These are phyloP conservation scores for Buxus sempervirens DNA, from an alignment of 164 flowering plant species.

Conservation along the genomic window DNA sequence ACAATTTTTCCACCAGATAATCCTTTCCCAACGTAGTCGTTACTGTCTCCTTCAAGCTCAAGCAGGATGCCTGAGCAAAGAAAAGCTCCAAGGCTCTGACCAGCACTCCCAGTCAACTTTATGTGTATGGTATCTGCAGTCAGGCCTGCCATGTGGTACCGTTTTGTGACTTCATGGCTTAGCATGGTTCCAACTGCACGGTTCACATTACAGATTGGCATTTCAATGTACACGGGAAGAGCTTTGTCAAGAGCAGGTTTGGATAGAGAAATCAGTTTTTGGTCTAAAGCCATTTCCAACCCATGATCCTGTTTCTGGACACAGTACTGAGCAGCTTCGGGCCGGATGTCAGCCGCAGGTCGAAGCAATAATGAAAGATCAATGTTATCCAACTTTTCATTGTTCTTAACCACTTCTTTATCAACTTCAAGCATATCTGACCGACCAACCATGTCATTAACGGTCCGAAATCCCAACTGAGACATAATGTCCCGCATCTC, in stretches of 20 bases:
- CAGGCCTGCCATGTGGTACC: slow-evolving; percentile 73
- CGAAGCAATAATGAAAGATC: slow-evolving; percentile 78
- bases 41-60: slow-evolving; percentile 99
- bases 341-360: slow-evolving; percentile 88
- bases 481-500: slow-evolving; percentile 97
- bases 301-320: slow-evolving; percentile 96
- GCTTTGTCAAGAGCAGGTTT: slow-evolving; percentile 69
- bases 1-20: slow-evolving; percentile 95
- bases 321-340: slow-evolving; percentile 92
- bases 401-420: slow-evolving; percentile 57
- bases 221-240: slow-evolving; percentile 83
- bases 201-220: slow-evolving; percentile 71
- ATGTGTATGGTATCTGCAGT: slow-evolving; percentile 87
- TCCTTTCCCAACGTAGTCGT: slow-evolving; percentile 99
- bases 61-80: slow-evolving; percentile 87
- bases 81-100: slow-evolving; percentile 98
- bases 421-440: slow-evolving; percentile 97
- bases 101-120: slow-evolving; percentile 91
- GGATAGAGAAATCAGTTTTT: slow-evolving; percentile 59
- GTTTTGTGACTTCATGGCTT: slow-evolving; percentile 95
- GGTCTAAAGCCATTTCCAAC: slow-evolving; percentile 91
- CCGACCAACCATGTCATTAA: slow-evolving; percentile 95
- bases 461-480: slow-evolving; percentile 73
- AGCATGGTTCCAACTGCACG: slow-evolving; percentile 99
- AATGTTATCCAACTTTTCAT: slow-evolving; percentile 89